These are phyloP conservation scores for Colletotrichum sidae DNA, from an alignment of 2,329 filamentous ascomycete genomes.

Conservation along the genomic window DNA sequence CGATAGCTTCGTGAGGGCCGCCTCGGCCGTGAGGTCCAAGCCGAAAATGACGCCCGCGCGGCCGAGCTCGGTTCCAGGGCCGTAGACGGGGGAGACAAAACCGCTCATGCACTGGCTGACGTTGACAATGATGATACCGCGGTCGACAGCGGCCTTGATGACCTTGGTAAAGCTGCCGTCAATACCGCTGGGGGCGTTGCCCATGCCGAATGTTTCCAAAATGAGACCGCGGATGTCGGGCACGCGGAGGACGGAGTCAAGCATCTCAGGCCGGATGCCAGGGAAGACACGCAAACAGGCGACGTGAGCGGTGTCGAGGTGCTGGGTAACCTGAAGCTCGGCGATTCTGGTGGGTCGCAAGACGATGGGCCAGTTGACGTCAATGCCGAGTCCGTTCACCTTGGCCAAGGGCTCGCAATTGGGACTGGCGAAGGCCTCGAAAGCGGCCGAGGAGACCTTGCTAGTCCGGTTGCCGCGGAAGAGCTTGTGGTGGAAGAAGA, in stretches of 20 bases:
- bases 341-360: conserved; percentile 79
- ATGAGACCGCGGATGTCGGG: conserved; percentile 85
- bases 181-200: conserved; percentile 86
- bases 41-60: conserved; percentile 90
- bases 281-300: conserved; percentile 92
- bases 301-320: conserved; percentile 87
- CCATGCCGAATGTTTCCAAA: conserved; percentile 92
- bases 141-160: conserved; percentile 79
- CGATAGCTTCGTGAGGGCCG: conserved; percentile 89
- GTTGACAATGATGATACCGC: conserved; percentile 89
- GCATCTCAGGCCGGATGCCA: conserved; percentile 92
- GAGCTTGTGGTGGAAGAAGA: conserved; percentile 93
- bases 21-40: conserved; percentile 89
- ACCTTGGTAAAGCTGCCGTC: conserved; percentile 84
- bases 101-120: conserved; percentile 89
- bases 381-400: conserved; percentile 83
- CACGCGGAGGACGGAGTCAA: conserved; percentile 83
- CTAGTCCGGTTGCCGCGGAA: conserved; percentile 90
- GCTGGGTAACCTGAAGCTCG: conserved; percentile 78
- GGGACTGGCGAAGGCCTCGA: conserved; percentile 89
- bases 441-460: conserved; percentile 88
- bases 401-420: conserved; percentile 85
- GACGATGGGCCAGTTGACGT: conserved; percentile 84
- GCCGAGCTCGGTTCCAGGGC: conserved; percentile 80
- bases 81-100: conserved; percentile 82